Base-by-base conservation (phyloP, 2,329 filamentous ascomycete genomes). In the Hymenoscyphus linearis region DNA sequence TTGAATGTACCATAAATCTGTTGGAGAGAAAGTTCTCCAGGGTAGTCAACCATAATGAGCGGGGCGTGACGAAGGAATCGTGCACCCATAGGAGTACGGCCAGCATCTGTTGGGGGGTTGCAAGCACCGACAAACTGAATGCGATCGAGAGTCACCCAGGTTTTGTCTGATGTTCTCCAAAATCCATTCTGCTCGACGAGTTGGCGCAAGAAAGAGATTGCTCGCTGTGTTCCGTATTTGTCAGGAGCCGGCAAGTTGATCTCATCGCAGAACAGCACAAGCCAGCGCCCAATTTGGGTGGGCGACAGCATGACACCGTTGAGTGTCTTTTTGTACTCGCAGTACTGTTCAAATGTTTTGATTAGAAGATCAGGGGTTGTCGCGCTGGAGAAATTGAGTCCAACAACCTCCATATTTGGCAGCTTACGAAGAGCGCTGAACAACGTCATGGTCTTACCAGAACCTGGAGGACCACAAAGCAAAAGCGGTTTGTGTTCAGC, bases 1-100 rank as follows among this genome's bases (percentile, higher is more conserved):
- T 96, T 99, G 83, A 99, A 99, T 0, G 96, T 98, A 68, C 96
- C 95, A 73, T 99, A 99, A 68, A 99, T 99, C 74, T 99, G 95
- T 68, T 88, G 88, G 40, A 99, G 84, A 3, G 96, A 99, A 52
- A 92, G 81, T 77, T 99, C 92, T 70, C 96, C 95, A 63, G 95
- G 95, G 72, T 99, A 99, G 73, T 99, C 95, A 50, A 99, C 96
- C 96, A 99, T 99, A 76, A 99, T 90, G 59, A 99, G 85, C n/a
- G 95, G 95, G 16, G 95, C 92, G 75, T 99, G 96, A 62, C 96
- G 87, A 67, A 99, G 82, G 84, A 99, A 99, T 69, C 95, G 85
- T 56, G 91, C 86, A 52, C 91, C 95, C 80, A 99, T 87, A 0
- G 95, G 89, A 13, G 95, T 98, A 83, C 95, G 92, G 27, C 95